Percentiles rank a stretch among this genome's conserved stretches.
These are phyloP conservation scores for Setomelanomma holmii DNA, from an alignment of 2,329 filamentous ascomycete genomes.

Conservation along the genomic window DNA sequence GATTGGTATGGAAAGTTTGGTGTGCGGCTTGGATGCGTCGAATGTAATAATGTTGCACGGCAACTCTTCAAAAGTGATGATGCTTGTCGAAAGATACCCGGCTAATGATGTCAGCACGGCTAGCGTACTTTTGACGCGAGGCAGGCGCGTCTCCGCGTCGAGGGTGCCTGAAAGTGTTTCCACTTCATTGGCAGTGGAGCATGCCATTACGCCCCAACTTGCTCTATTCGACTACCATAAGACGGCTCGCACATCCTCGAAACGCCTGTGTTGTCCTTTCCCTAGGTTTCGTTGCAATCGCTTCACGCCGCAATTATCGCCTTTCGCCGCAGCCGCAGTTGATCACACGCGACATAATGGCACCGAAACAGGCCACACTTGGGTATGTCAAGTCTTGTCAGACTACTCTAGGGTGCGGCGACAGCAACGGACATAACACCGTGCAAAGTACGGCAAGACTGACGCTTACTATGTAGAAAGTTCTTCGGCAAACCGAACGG, in stretches of 20 bases:
- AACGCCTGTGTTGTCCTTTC: background rate
- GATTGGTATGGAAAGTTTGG: background rate
- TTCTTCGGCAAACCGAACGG: slow-evolving; percentile 79
- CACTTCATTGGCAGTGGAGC: slow-evolving; percentile 27
- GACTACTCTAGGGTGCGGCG: slow-evolving; percentile 73
- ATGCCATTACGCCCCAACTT: slow-evolving; percentile 42
- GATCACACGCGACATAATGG: slow-evolving; percentile 43
- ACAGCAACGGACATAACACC: slow-evolving; percentile 2
- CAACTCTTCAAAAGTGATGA: slow-evolving; percentile 13
- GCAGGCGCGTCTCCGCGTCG: slow-evolving; percentile 36
- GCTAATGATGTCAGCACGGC: slow-evolving; percentile 43
- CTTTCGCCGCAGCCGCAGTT: slow-evolving; percentile 8
- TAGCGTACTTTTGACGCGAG: slow-evolving; percentile 29
- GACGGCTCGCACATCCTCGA: too few relatives aligned
- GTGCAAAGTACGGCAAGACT: slow-evolving; percentile 5
- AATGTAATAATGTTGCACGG: background rate
- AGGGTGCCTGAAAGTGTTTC: slow-evolving; percentile 23
- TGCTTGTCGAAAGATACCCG: too few relatives aligned
- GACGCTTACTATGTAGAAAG: slow-evolving; percentile 64
- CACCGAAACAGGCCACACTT: slow-evolving; percentile 78
- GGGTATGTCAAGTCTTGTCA: slow-evolving; percentile 84
- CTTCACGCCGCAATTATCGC: slow-evolving; percentile 6
- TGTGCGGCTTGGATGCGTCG: background rate
- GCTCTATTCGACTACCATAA: slow-evolving; percentile 23
- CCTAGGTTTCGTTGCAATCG: too few relatives aligned